Evolutionary conservation across 2,329 filamentous ascomycete species (phyloP).

Genomic region (Colletotrichum sp.): DNA sequence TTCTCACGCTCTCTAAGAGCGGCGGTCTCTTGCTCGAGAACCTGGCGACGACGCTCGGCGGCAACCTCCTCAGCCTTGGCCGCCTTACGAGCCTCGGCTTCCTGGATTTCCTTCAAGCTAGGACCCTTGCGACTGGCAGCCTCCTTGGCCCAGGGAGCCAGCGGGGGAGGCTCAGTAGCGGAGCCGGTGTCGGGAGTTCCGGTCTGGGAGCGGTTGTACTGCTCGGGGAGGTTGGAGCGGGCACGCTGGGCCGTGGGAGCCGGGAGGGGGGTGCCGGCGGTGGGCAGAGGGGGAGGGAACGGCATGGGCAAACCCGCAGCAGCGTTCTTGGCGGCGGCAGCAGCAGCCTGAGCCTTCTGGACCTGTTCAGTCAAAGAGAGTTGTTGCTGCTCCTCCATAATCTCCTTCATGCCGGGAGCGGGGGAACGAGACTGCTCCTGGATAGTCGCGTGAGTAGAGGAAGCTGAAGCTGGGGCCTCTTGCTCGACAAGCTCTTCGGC

Average conservation of each 20-base stretch:
- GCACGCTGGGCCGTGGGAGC: conserved; percentile 88
- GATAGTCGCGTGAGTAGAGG: conserved; percentile 7
- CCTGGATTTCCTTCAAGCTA: conserved; percentile 95
- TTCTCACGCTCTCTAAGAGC: conserved; percentile 65
- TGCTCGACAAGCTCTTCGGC: conserved; percentile 23
- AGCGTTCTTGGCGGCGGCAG: conserved; percentile 51
- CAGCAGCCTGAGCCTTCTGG: conserved; percentile 70
- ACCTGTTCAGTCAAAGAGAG: conserved; percentile 85
- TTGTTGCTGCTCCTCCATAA: conserved; percentile 24
- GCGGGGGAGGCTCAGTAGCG: conserved; percentile 63
- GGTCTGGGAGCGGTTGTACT: conserved; percentile 72
- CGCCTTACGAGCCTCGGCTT: conserved; percentile 90
- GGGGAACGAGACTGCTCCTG: conserved; percentile 18
- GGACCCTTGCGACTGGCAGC: conserved; percentile 80
- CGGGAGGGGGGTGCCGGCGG: conserved; percentile 81
- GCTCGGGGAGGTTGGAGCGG: conserved; percentile 82
- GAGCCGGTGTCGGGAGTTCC: conserved; percentile 71
- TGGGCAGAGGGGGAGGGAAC: conserved; percentile 72
- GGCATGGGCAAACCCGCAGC: conserved; percentile 76
- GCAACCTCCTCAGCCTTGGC: conserved; percentile 86
- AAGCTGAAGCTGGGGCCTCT: not conserved
- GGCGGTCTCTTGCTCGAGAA: conserved; percentile 79
- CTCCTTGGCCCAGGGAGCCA: conserved; percentile 96
- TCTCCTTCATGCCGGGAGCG: conserved; percentile 19
- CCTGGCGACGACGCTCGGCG: conserved; percentile 75